These are phyloP conservation scores for Knufia petricola DNA, from an alignment of 2,329 filamentous ascomycete genomes.

Conservation along the genomic window DNA sequence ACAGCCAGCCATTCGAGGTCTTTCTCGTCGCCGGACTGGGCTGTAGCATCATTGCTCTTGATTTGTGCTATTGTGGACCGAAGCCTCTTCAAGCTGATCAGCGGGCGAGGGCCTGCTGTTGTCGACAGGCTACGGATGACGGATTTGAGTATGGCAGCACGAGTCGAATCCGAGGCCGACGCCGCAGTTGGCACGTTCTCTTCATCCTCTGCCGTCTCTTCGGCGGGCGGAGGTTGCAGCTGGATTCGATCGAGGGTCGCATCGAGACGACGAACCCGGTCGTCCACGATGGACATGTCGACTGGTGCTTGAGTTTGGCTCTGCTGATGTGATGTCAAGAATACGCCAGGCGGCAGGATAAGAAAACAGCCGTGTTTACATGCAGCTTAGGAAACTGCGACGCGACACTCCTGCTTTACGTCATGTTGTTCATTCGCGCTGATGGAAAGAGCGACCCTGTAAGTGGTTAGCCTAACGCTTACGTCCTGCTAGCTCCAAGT, in stretches of 20 bases:
- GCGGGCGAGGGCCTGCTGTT: conserved; percentile 52
- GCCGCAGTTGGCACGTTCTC: conserved; percentile 7
- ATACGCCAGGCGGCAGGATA: no score
- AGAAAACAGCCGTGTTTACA: no score
- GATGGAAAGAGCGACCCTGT: no score
- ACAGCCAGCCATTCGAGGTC: conserved; percentile 86
- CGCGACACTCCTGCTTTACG: not conserved
- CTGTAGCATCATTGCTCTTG: conserved; percentile 23
- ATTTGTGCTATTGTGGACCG: conserved; percentile 54
- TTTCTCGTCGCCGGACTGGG: conserved; percentile 32
- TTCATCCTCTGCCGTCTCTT: conserved; percentile 2
- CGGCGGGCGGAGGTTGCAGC: conserved; percentile 26
- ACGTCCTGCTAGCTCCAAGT: no score
- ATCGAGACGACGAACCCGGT: conserved; percentile 50
- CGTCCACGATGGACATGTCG: conserved; percentile 17
- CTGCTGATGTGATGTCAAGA: no score
- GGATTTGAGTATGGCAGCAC: conserved; percentile 45
- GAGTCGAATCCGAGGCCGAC: conserved; percentile 14
- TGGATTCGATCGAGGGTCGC: conserved; percentile 49
- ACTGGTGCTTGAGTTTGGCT: no score
- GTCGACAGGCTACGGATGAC: conserved; percentile 63
- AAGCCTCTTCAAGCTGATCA: conserved; percentile 54
- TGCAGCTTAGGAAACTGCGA: not conserved
- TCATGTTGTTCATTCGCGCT: no score
- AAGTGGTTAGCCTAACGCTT: no score